These are phyloP conservation scores for Gnaphalium uliginosum DNA, from an alignment of 129 eudicot genomes.

Conservation along the genomic window DNA sequence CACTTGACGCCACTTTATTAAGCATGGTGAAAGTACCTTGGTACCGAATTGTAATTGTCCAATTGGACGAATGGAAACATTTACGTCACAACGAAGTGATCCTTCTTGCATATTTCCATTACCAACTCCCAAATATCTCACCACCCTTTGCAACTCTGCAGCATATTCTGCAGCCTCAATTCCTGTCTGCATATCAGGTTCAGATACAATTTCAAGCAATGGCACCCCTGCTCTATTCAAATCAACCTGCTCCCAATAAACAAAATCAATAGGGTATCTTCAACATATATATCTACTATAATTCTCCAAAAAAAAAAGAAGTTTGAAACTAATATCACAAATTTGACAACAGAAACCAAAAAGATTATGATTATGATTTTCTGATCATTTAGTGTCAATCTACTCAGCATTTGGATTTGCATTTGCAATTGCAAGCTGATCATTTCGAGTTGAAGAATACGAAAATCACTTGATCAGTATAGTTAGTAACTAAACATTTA, in stretches of 20 bases:
- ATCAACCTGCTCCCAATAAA: slow-evolving; percentile 63
- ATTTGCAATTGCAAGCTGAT: background rate
- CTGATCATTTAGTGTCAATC: background rate
- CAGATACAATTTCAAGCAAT: slow-evolving; percentile 94
- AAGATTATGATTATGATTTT: background rate
- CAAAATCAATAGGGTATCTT: background rate
- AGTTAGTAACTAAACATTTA: background rate
- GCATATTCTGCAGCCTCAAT: slow-evolving; percentile 98
- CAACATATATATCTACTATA: background rate
- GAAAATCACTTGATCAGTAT: background rate
- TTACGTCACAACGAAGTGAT: slow-evolving; percentile 96
- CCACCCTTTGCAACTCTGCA: slow-evolving; percentile 94
- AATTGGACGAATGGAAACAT: slow-evolving; percentile 84
- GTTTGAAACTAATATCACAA: background rate
- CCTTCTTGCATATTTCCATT: slow-evolving; percentile 99
- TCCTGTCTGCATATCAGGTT: slow-evolving; percentile 97
- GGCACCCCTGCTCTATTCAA: slow-evolving; percentile 98
- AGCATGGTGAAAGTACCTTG: slow-evolving; percentile 46
- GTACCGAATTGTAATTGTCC: slow-evolving; percentile 93
- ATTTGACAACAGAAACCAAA: background rate
- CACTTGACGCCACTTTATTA: background rate
- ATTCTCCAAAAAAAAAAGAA: background rate
- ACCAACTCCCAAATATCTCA: slow-evolving; percentile 85
- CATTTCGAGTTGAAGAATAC: background rate
- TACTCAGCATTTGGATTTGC: background rate